Base-by-base conservation (phyloP, 495 filamentous ascomycete genomes). In the Penicillium atrosanguineum region DNA sequence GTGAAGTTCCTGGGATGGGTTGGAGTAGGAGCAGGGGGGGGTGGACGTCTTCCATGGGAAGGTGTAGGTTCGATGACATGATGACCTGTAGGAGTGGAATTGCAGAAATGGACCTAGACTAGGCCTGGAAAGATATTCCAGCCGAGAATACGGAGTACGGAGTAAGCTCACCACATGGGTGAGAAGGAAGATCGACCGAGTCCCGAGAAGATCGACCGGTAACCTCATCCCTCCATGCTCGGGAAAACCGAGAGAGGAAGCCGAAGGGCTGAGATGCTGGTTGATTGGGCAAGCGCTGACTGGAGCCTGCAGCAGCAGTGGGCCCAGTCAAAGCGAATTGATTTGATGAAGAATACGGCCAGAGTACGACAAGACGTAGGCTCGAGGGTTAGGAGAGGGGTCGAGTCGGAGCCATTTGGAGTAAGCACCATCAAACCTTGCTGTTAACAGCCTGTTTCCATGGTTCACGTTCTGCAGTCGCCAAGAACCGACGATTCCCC, bases 371-470 rank as follows among this genome's bases (percentile, higher is more conserved):
- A 31, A n/a, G n/a, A n/a, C n/a, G 28, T 9, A 9, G 28, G 7
- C 28, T 31, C 26, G 26, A 28, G 26, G 28, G 28, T 5, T 23
- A 23, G 23, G 23, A 5, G 23, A 23, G 23, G 23, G 5, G 23
- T 23, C 23, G 23, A 12, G 31, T 14, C 38, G 56, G 52, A 50
- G 48, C 4, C 44, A 48, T n/a, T 59, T 59, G 56, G 56, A 46
- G 50, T 53, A 36, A 36, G 25, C 11, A 21, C 14, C 20, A 7
- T 23, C 20, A 46, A 46, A 29, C 23, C 21, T 34, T 41, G 28
- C 18, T 26, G 29, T 26, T 36, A 34, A 34, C 34, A 18, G 6
- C 28, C 12, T 7, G 12, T 29, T n/a, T 47, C 50, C 50, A 45
- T 21, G 37, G 51, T 47, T 47, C 43, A 14, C 18, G 25, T 53